A percentile compares a stretch with the other conserved stretches of the same genome.
Conservation (phyloP, 164 flowering plant genomes). For the Magnolia sinica region DNA sequence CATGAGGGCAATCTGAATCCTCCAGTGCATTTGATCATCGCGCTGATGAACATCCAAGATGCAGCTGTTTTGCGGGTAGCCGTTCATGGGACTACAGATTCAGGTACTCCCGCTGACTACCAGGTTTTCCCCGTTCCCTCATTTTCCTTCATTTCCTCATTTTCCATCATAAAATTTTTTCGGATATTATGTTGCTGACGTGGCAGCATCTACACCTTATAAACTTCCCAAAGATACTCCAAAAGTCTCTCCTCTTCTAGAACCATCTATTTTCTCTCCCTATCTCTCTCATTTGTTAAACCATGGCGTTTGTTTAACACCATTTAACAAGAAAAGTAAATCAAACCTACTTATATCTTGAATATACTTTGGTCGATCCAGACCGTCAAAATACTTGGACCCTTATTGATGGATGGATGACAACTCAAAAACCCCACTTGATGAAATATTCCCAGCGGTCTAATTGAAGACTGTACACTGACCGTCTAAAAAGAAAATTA, state of each 20-base stretch:
- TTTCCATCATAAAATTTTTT: neutral
- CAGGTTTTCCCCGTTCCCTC: neutral
- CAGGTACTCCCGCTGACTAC: neutral
- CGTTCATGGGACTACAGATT: no score
- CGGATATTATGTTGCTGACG: constrained; percentile 25
- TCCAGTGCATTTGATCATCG: no score
- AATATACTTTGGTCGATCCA: neutral
- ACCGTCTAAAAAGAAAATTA: no score
- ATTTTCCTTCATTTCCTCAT: neutral
- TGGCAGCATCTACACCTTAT: constrained; percentile 56
- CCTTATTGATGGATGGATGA: neutral
- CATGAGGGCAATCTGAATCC: no score
- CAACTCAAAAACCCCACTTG: neutral
- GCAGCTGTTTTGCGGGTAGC: no score
- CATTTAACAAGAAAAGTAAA: neutral
- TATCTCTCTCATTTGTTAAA: neutral
- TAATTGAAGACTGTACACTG: neutral
- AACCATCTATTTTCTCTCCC: constrained; percentile 37
- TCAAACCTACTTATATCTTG: neutral
- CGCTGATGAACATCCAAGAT: no score
- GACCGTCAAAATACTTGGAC: neutral
- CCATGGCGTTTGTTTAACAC: neutral
- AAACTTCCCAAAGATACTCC: constrained; percentile 16
- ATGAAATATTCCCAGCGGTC: neutral
- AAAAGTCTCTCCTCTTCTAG: constrained; percentile 42